Base-by-base conservation (phyloP, 768 basidiomycete genomes). In the Kwoniella europaea region DNA sequence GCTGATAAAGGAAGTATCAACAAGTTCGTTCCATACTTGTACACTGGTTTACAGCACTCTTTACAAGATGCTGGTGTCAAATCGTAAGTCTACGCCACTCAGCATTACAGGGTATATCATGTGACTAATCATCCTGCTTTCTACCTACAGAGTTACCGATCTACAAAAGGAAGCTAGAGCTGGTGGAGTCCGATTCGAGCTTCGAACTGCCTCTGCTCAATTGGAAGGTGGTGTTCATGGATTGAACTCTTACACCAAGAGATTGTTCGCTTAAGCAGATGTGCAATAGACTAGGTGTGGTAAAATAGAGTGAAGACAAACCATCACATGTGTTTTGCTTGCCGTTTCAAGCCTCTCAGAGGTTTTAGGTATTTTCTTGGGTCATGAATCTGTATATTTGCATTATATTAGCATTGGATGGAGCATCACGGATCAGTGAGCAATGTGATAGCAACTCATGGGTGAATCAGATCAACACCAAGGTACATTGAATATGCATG, bases 201-300 rank as follows among this genome's bases (percentile, higher is more conserved):
- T 96, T 79, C 88, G 96, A 80, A 98, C 95, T 2, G 92, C 94
- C 10, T 94, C 92, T 76, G 95, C 95, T 10, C 96, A 98, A 86
- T 87, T 95, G 50, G 96, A 97, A 84, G 96, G 96, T 60, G 93
- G 93, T 54, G 95, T 98, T 12, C 93, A 97, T 86, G 94, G 95
- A 4, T 85, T 98, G 71, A 92, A 98, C 86, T 95, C 93, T 88
- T 96, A 83, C 82, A 85, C 87, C 91, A 89, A 72, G 62, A 71
- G 75, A 59, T 72, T 80, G 42, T 81, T 84, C 72, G 82, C 82
- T 65, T 83, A 78, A 69, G 61, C 62, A 44, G 18, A 15, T 50
- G 46, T 50, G 12, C 16, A 4, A 18, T 13, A 50, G 10, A 41
- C 10, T 35, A 10, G 58, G 27, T 60, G 15, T 35, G 35, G 3